Conservation (phyloP, 306 rosid genomes). For the Prunus salicina region DNA sequence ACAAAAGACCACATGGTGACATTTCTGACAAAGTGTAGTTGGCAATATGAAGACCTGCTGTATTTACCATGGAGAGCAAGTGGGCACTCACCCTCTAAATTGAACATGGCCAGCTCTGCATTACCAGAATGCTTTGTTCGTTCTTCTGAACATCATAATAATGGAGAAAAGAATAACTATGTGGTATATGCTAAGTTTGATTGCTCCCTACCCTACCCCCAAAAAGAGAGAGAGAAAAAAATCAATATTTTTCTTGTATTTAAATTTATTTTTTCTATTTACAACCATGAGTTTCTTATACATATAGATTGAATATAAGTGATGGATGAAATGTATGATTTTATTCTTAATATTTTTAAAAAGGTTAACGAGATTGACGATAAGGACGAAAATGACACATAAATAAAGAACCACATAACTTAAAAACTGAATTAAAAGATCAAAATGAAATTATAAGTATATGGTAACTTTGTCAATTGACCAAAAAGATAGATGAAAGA, state of each 20-base stretch:
- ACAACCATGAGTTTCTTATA: too few species aligned
- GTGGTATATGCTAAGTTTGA: neutral
- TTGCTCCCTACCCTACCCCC: neutral
- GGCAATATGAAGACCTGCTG: neutral
- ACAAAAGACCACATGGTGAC: neutral
- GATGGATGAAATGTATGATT: too few species aligned
- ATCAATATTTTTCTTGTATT: too few species aligned
- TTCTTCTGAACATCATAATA: conserved; percentile 1
- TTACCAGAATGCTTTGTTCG: neutral
- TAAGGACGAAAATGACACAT: too few species aligned
- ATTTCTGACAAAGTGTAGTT: conserved; percentile 1
- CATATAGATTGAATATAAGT: too few species aligned
- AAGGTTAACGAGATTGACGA: too few species aligned
- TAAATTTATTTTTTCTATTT: too few species aligned
- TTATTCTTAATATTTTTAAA: too few species aligned
- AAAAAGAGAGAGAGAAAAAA: neutral
- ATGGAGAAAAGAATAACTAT: conserved; percentile 16
- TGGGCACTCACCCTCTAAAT: neutral
- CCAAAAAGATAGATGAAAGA: neutral
- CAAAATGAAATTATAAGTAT: neutral
- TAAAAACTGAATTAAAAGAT: too few species aligned
- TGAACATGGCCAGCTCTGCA: conserved; percentile 31
- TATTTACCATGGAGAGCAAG: neutral
- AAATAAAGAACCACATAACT: too few species aligned
- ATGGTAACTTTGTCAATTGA: neutral